Base-by-base conservation (phyloP, 805 yeast genomes). In the Yamadazyma insecticola region DNA sequence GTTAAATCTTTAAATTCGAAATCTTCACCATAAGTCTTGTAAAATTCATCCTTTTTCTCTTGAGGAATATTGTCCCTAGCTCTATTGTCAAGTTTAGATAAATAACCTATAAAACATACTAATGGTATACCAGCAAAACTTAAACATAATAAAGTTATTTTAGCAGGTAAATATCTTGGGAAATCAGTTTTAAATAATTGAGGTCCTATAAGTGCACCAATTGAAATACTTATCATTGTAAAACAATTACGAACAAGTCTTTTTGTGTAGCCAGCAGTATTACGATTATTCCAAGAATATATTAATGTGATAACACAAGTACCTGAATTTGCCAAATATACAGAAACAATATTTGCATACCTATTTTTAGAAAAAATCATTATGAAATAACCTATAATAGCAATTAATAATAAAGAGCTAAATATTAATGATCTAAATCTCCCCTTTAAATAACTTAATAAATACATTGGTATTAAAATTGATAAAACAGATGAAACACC, bases 261-360 rank as follows among this genome's bases (percentile, higher is more conserved):
- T 54, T 84, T 84, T n/a, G 89, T 81, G 40, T 76, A 73, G 9
- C 92, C 92, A 2, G 88, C 78, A 21, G 78, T 70, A 50, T 82
- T 76, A 27, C 78, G 69, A 33, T 72, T 67, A 38, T 74, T 74
- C 83, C 82, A 76, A 4, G 76, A 69, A 44, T 75, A 76, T 18
- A 77, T 60, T 32, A 76, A 60, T 1, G 81, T 73, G 33, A 74
- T 76, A 32, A 74, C 63, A 55, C 77, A 63, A 18, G 78, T 70
- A 25, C 82, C 69, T 44, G 79, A 63, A 68, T 76, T 62, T 28
- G 67, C 59, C 47, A 72, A 45, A 42, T 74, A 74, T 24, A 74
- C 60, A 4, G 74, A 65, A 32, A 74, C 51, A 30, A 75, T 39
- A 38, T 72, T 68, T 20, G 76, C 78, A 11, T 70, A 57, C 28